phyloP scores from a whole-genome alignment of 495 filamentous ascomycete genomes.

The Podospora australis region DNA sequence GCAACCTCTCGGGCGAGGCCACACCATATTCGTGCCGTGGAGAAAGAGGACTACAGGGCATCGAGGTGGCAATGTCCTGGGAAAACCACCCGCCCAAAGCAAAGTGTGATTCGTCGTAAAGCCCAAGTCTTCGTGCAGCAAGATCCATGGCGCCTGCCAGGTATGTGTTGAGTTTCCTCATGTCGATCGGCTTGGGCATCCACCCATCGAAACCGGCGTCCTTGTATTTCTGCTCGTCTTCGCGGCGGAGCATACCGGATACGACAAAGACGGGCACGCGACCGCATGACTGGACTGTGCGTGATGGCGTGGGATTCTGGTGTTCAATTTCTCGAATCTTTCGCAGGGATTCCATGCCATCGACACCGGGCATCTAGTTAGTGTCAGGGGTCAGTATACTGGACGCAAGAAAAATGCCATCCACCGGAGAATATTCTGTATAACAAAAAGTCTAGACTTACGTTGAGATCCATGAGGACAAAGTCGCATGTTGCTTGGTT shows the following conservation, averaged over 20 bases:
- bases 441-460: slow-evolving; percentile 2
- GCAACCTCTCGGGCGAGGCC: too few relatives aligned
- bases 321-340: slow-evolving; percentile 18
- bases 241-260: slow-evolving; percentile 17
- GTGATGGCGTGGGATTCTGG: slow-evolving; percentile 11
- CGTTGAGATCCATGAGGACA: slow-evolving; percentile 22
- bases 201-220: slow-evolving; percentile 57
- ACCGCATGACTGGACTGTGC: slow-evolving; percentile 13
- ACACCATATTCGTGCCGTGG: neutral
- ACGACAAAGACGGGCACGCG: slow-evolving; percentile 19
- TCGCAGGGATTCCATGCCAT: slow-evolving; percentile 14
- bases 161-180: slow-evolving; percentile 31
- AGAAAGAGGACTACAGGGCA: neutral
- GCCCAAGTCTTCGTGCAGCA: neutral
- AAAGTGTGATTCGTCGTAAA: slow-evolving; percentile 14
- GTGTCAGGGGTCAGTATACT: neutral
- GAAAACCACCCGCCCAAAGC: slow-evolving; percentile 20
- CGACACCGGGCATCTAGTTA: slow-evolving; percentile 20
- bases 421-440: too few relatives aligned
- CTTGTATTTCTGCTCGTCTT: slow-evolving; percentile 12
- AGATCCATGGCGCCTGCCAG: slow-evolving; percentile 12
- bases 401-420: neutral
- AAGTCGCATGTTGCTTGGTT: slow-evolving; percentile 19
- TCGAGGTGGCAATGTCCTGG: neutral
- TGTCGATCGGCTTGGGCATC: slow-evolving; percentile 65